phyloP scores from a whole-genome alignment of 495 filamentous ascomycete genomes.

The Penicillium canariense region DNA sequence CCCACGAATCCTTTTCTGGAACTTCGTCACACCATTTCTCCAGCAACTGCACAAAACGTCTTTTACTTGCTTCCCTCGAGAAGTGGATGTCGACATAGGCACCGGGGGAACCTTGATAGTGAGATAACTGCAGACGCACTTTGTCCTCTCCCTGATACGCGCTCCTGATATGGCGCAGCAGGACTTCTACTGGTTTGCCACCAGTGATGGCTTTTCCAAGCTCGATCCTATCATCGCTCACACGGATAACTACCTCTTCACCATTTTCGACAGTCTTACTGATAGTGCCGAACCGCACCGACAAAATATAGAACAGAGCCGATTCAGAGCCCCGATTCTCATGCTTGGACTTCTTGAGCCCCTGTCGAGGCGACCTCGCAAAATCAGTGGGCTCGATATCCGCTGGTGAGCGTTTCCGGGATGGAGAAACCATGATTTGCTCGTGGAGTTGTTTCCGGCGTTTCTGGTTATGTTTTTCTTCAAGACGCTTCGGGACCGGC shows the following conservation, averaged over 20 bases:
- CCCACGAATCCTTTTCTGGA: conserved; percentile 24
- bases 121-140: conserved; percentile 34
- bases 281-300: conserved; percentile 24
- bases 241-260: conserved; percentile 7
- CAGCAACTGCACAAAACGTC: conserved; percentile 19
- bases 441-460: not conserved
- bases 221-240: conserved; percentile 14
- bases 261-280: conserved; percentile 8
- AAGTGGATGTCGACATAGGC: conserved; percentile 41
- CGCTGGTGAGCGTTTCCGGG: conserved; percentile 26
- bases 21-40: conserved; percentile 9
- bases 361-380: conserved; percentile 7
- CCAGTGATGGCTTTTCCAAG: conserved; percentile 5
- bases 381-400: conserved; percentile 37
- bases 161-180: conserved; percentile 21
- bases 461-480: not conserved
- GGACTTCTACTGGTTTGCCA: conserved; percentile 9
- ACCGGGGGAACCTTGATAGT: conserved; percentile 12
- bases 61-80: conserved; percentile 17
- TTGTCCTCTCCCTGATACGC: conserved; percentile 28
- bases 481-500: conserved; percentile 17
- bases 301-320: conserved; percentile 1
- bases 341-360: conserved; percentile 20
- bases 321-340: conserved; percentile 9
- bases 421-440: not conserved